Evolutionary conservation across 2,329 filamentous ascomycete species (phyloP), one percentile per base, ranked within the genome.

Genomic region (Sporothrix mexicana): DNA sequence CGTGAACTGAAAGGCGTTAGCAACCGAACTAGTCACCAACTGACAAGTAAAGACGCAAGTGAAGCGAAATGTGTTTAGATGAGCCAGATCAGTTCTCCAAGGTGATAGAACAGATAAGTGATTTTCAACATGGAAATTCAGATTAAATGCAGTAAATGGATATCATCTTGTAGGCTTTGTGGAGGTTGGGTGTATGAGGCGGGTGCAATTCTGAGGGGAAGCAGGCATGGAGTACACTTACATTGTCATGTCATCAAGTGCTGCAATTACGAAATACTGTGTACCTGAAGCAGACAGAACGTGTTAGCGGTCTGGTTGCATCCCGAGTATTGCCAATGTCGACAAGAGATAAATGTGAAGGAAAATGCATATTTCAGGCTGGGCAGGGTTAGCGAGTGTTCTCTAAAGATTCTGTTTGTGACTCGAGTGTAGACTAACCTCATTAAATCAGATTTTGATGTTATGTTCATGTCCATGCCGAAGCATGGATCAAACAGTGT

Each of bases 71-170:
- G 47, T 45, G 36, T 61, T 13, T 36, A 2, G 2, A 4, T 36
- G 30, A 41, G 78, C 81, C 80, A 80, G 75, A 80, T 88, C 87
- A 88, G 86, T 88, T 88, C 87, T 88, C 87, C 87, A 88, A 88
- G 86, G 86, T 88, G 87, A 88, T 71, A 71, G 69, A 71, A 71
- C 69, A 85, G 47, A 78, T 79, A 57, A 70, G 51, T 49, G 77
- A 80, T 79, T 85, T 77, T 88, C 86, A 80, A 88, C 86, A 88
- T 78, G 82, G 82, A 84, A 82, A 85, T 86, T 82, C 88, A 86
- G 83, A 85, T 77, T 76, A 77, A 84, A 82, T 84, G 83, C 81
- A 83, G 82, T 81, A 81, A 81, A 80, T 47, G 61, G 79, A 78
- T 80, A 82, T 86, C 86, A 88, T 88, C 86, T 59, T 69, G 23